Percentiles rank a stretch among this genome's conserved stretches.
Conservation (phyloP, 2,329 filamentous ascomycete genomes). For the Fusarium chlamydosporum region DNA sequence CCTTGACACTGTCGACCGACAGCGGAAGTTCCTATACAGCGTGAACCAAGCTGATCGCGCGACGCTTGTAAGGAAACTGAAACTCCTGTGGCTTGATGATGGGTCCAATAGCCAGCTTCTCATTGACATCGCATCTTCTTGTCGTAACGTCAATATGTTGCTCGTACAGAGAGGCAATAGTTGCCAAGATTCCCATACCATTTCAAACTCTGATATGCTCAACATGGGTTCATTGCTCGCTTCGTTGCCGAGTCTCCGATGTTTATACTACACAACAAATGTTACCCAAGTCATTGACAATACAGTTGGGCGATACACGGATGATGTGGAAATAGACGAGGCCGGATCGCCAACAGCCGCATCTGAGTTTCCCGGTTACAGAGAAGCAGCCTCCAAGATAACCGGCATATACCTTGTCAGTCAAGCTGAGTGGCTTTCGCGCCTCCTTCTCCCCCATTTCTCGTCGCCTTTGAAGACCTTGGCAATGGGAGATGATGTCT, state of each 20-base stretch:
- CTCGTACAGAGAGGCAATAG: background rate
- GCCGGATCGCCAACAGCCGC: background rate
- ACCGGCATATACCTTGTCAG: background rate
- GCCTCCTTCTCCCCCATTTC: background rate
- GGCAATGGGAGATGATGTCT: background rate
- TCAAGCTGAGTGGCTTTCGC: conserved; percentile 1
- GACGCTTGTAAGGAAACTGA: background rate
- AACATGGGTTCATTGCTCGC: background rate
- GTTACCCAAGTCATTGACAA: background rate
- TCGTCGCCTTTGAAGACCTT: conserved; percentile 1
- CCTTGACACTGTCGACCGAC: background rate
- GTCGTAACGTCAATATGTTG: background rate
- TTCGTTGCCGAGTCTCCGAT: background rate
- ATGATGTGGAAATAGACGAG: background rate
- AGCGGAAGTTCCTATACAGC: conserved; percentile 11
- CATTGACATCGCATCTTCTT: background rate
- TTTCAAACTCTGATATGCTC: background rate
- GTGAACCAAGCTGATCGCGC: background rate
- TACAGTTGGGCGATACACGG: background rate
- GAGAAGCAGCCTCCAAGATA: background rate
- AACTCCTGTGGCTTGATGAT: background rate
- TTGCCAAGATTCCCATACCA: background rate
- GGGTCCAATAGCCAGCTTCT: background rate
- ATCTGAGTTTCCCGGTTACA: background rate
- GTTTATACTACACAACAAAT: background rate